Evolutionary conservation across 1,139 yeast genomes (phyloP).

Genomic region (Ogataea hybrid): DNA sequence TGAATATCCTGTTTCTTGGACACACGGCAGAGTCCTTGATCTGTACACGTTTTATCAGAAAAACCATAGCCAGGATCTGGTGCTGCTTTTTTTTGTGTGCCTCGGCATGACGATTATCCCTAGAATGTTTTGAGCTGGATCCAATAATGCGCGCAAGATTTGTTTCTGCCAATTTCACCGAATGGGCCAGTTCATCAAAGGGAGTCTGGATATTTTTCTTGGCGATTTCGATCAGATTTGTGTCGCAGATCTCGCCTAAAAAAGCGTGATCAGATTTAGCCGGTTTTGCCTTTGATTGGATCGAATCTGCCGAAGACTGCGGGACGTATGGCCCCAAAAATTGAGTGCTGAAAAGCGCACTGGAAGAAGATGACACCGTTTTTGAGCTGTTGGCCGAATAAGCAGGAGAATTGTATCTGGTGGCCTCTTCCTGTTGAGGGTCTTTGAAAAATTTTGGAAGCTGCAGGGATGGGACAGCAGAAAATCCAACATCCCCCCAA

Average conservation of each 20-base stretch:
- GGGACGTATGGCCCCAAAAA: conserved; percentile 7
- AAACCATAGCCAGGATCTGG: conserved; percentile 78
- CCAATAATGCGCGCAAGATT: conserved; percentile 22
- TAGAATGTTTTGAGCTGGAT: conserved; percentile 16
- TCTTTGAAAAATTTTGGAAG: not conserved
- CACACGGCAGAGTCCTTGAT: conserved; percentile 67
- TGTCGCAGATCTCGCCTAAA: conserved; percentile 45
- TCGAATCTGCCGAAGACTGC: not conserved
- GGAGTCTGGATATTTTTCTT: conserved; percentile 42
- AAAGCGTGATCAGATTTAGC: conserved; percentile 35
- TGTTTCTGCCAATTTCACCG: conserved; percentile 47
- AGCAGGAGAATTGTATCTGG: too few species aligned
- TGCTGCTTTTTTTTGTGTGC: conserved; percentile 37
- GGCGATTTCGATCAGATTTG: conserved; percentile 51
- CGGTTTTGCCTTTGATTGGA: conserved; percentile 12
- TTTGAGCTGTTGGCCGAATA: conserved; percentile 11
- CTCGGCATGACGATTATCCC: conserved; percentile 20
- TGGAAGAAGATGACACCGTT: conserved; percentile 12
- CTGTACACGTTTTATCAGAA: conserved; percentile 73
- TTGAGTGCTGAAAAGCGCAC: conserved; percentile 9
- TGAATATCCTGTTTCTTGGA: conserved; percentile 80
- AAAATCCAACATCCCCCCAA: not conserved
- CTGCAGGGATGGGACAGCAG: not conserved
- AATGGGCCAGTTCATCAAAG: conserved; percentile 49
- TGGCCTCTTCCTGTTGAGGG: not conserved